Conservation (phyloP, 257 asterid species). For the Salvia hispanica region DNA sequence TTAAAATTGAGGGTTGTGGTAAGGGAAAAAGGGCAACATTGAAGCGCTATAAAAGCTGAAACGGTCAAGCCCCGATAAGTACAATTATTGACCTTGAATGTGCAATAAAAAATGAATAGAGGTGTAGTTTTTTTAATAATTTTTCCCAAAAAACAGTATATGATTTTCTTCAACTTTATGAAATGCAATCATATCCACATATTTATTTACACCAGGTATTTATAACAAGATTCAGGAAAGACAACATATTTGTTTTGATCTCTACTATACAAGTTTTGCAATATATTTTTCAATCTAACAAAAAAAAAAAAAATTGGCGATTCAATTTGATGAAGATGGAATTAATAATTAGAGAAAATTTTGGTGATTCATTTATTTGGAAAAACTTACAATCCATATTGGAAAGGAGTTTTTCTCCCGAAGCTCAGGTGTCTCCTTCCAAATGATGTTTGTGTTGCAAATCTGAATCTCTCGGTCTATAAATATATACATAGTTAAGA, state of each 20-base stretch:
- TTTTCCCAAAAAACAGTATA: background rate
- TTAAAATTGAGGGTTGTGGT: too few species aligned
- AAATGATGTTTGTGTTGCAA: conserved; percentile 88
- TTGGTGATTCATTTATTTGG: background rate
- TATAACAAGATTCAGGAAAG: background rate
- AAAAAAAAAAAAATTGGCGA: too few species aligned
- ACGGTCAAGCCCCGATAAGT: background rate
- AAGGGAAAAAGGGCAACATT: conserved; percentile 21
- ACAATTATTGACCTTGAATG: background rate
- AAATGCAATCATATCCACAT: background rate
- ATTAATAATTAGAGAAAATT: too few species aligned
- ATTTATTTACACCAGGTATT: background rate
- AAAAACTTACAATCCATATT: conserved; percentile 75
- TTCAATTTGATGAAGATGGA: too few species aligned
- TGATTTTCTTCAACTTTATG: background rate
- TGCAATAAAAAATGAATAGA: background rate
- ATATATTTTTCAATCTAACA: too few species aligned
- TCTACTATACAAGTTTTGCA: too few species aligned
- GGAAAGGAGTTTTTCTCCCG: conserved; percentile 76
- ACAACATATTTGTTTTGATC: too few species aligned
- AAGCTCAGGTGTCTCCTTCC: conserved; percentile 87
- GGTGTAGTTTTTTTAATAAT: too few species aligned
- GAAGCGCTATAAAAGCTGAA: background rate
- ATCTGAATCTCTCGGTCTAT: conserved; percentile 92
- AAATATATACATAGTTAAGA: background rate